phyloP scores from a whole-genome alignment of 148 eudicot genomes.

The Rhododendron molle region DNA sequence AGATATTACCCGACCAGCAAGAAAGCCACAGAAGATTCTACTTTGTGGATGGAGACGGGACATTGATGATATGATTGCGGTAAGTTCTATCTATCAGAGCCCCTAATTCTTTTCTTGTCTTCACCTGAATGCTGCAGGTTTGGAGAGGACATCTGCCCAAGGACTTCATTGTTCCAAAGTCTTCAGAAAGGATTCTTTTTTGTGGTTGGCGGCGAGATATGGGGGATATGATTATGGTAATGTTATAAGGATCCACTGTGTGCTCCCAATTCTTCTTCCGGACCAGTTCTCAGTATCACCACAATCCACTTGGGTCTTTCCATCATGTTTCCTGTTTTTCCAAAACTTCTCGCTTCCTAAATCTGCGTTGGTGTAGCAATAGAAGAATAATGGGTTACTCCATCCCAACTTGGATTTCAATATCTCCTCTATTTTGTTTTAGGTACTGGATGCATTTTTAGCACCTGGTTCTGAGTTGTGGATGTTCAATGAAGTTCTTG shows the following conservation, averaged over 20 bases:
- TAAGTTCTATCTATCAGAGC: slow-evolving; percentile 39
- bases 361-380: slow-evolving; percentile 5
- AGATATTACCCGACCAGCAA: slow-evolving; percentile 48
- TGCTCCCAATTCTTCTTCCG: slow-evolving; percentile 13
- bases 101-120: slow-evolving; percentile 45
- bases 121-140: slow-evolving; percentile 54
- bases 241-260: slow-evolving; percentile 20
- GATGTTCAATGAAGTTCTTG: slow-evolving; percentile 61
- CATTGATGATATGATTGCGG: slow-evolving; percentile 74
- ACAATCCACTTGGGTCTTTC: slow-evolving; percentile 3
- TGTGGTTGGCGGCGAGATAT: slow-evolving; percentile 67
- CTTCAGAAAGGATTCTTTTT: slow-evolving; percentile 48
- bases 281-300: slow-evolving; percentile 1
- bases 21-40: slow-evolving; percentile 70
- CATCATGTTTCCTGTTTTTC: neutral
- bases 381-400: slow-evolving; percentile 1
- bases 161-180: slow-evolving; percentile 34
- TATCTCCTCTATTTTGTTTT: slow-evolving; percentile 12
- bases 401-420: neutral
- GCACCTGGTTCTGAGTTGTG: slow-evolving; percentile 55
- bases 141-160: slow-evolving; percentile 50
- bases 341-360: neutral
- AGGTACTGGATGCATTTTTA: slow-evolving; percentile 59
- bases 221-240: slow-evolving; percentile 66
- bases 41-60: slow-evolving; percentile 68